Evolutionary conservation across 2,329 filamentous ascomycete genomes (phyloP).

Genomic region (Lachnellula cervina): DNA sequence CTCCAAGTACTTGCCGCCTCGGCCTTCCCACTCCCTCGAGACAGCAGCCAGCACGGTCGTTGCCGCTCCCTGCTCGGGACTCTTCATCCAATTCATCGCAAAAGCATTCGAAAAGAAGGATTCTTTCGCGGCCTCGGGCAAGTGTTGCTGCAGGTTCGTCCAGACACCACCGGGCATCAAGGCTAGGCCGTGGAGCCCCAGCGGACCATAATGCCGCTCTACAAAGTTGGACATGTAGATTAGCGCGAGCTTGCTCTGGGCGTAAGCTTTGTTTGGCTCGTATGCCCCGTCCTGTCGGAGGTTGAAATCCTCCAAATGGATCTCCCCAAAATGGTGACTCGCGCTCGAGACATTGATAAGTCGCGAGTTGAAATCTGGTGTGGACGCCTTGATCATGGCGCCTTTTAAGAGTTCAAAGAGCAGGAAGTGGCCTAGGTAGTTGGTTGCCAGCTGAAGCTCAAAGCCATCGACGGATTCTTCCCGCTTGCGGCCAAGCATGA

Average conservation of each 20-base stretch:
- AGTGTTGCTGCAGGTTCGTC: constrained; percentile 31
- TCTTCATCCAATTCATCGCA: constrained; percentile 20
- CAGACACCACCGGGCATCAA: constrained; percentile 40
- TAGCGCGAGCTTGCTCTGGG: constrained; percentile 41
- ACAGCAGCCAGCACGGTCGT: constrained; percentile 38
- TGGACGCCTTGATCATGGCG: constrained; percentile 37
- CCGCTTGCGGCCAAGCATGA: constrained; percentile 23
- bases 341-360: constrained; percentile 43
- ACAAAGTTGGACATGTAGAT: constrained; percentile 44
- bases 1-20: constrained; percentile 43
- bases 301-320: constrained; percentile 36
- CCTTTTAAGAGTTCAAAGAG: constrained; percentile 46
- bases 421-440: constrained; percentile 51
- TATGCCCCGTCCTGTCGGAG: constrained; percentile 34
- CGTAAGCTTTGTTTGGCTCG: constrained; percentile 36
- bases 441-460: constrained; percentile 48
- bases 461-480: constrained; percentile 42
- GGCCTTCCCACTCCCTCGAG: constrained; percentile 31
- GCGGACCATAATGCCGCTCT: constrained; percentile 38
- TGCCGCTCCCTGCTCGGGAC: constrained; percentile 34
- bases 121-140: constrained; percentile 8
- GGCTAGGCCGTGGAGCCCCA: constrained; percentile 37
- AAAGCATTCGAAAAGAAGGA: constrained; percentile 1
- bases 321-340: constrained; percentile 38
- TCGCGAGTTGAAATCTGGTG: constrained; percentile 39